A percentile compares a stretch with the other conserved stretches of the same genome.
Evolutionary conservation across 768 basidiomycete species (phyloP).

Genomic region (Phylloporus scabripes): DNA sequence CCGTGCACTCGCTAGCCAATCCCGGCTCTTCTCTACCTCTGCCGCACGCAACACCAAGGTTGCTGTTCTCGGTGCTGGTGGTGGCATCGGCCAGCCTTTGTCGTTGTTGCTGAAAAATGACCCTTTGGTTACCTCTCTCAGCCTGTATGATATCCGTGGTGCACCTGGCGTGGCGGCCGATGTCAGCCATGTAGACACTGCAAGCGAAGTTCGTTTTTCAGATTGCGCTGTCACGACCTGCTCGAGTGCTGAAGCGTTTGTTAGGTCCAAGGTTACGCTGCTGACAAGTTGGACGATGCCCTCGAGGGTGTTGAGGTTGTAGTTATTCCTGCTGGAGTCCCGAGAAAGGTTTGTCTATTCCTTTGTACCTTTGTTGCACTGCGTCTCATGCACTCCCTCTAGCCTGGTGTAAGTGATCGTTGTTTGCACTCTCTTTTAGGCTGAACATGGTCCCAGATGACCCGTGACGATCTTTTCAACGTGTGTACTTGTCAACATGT

Average conservation of each 20-base stretch:
- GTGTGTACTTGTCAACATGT: constrained; percentile 40
- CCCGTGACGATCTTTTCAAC: constrained; percentile 95
- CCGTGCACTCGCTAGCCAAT: constrained; percentile 49
- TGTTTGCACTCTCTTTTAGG: constrained; percentile 1
- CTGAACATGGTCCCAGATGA: constrained; percentile 62
- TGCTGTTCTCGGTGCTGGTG: constrained; percentile 95
- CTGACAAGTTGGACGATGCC: constrained; percentile 85
- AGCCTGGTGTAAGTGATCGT: constrained; percentile 73
- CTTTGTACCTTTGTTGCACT: background rate
- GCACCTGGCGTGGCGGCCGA: constrained; percentile 87
- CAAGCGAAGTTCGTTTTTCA: constrained; percentile 61
- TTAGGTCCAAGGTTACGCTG: constrained; percentile 74
- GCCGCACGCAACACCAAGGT: constrained; percentile 75
- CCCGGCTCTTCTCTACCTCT: constrained; percentile 74
- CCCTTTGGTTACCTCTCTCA: constrained; percentile 80
- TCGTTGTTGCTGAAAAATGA: constrained; percentile 85
- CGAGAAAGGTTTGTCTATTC: constrained; percentile 71
- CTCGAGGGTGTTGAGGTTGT: constrained; percentile 88
- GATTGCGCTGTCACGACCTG: background rate
- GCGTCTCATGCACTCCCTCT: constrained; percentile 27
- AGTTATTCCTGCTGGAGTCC: constrained; percentile 98
- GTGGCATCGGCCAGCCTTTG: constrained; percentile 97
- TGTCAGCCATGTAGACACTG: constrained; percentile 90
- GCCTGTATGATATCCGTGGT: constrained; percentile 40
- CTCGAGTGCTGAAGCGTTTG: constrained; percentile 8